Conservation (phyloP, 306 rosid species). For the Elaeagnus macrophylla region DNA sequence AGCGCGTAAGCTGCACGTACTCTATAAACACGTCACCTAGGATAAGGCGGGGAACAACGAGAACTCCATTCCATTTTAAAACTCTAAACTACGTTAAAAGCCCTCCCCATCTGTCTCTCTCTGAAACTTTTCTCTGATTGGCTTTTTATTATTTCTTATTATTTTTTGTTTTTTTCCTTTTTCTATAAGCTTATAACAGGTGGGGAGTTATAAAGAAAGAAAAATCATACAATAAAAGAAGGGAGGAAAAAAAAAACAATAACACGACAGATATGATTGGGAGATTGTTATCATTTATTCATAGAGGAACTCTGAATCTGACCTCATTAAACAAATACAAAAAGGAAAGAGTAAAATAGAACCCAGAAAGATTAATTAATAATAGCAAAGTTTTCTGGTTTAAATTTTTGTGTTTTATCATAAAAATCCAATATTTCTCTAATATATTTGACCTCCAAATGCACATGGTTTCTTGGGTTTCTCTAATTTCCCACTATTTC, state of each 20-base stretch:
- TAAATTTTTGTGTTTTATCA: conserved; percentile 1
- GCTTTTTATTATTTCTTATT: not conserved
- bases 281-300: conserved; percentile 4
- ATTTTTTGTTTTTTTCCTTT: not conserved
- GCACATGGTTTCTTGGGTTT: conserved; percentile 92
- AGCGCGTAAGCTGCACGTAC: conserved; percentile 30
- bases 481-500: conserved; percentile 38
- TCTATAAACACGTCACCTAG: conserved; percentile 18
- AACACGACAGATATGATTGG: not conserved
- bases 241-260: not conserved
- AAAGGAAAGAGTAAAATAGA: conserved; percentile 11
- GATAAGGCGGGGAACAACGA: conserved; percentile 53
- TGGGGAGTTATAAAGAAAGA: not conserved
- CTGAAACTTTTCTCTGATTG: conserved; percentile 12
- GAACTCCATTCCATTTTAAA: conserved; percentile 27
- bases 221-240: not conserved
- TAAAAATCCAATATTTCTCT: conserved; percentile 39
- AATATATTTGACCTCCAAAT: conserved; percentile 68
- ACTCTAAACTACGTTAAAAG: conserved; percentile 14
- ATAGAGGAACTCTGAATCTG: conserved; percentile 30
- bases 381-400: not conserved
- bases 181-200: no score
- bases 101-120: conserved; percentile 7
- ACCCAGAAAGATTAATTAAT: not conserved
- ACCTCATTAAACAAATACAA: conserved; percentile 24